Base-by-base conservation (phyloP, 768 basidiomycete species). In the Rhodosporidiobolus sp. region DNA sequence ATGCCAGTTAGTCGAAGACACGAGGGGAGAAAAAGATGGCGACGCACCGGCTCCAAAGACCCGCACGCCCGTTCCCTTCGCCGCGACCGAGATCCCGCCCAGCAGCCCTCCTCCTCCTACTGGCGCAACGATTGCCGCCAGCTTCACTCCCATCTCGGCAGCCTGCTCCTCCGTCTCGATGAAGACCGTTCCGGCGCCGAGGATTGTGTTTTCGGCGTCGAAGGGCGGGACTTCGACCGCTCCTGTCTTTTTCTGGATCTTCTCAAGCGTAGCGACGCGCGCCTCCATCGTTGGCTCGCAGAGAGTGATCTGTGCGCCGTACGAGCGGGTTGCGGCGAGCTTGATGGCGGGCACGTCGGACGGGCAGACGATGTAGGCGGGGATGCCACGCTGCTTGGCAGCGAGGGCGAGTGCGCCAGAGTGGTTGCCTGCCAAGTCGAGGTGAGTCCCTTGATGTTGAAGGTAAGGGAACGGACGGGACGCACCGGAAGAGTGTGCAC, bases 361-460 rank as follows among this genome's bases (percentile, higher is more conserved):
- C 9, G 79, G 79, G 74, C 78, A 78, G 68, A 79, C 78, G 45
- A 79, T 78, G 54, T 79, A 67, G 10, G 77, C 71, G 26, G 79
- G 78, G 46, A 79, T 75, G 20, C 34, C 28, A 52, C 73, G 75
- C 20, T 66, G 56, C 4, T 65, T 71, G 17, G 78, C 77, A 32
- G 78, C 78, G 26, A 79, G 68, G 11, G 79, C 77, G 30, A 79
- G 76, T 2, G 78, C 78, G 64, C 77, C 78, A 16, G 79, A 78
- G 61, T 79, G 79, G 61, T 79, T 79, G 3, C 79, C 79, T 79
- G 59, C 8, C 30, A 19, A 30, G 28, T 9, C n/a, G 4, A 35
- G 55, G 60, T 34, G 20, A n/a, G n/a, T 45, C 12, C 24, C 35
- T 20, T 12, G 32, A 16, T 30, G 6, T 10, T n/a, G 24, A 16